Evolutionary conservation across 768 basidiomycete species (phyloP), one percentile per base, ranked within the genome.

Genomic region (Hygrophoropsis aurantiaca): DNA sequence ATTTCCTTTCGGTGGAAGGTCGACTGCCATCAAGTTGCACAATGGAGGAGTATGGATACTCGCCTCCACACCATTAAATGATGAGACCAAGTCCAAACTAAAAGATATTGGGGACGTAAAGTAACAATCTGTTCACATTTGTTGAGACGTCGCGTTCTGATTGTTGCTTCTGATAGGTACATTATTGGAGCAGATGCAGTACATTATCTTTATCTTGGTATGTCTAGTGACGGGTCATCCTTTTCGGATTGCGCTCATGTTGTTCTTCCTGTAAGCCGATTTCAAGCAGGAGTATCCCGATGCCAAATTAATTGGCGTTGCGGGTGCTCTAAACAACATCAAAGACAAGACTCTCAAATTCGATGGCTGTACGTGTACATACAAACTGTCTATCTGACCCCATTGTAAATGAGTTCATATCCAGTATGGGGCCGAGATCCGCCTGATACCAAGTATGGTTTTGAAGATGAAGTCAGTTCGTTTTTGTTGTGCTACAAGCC

Each of bases 1-100:
- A 21, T 55, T 90, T 13, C 88, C 90, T 3, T 69, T 93, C 23
- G 93, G 93, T 1, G 90, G 91, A 16, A 73, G 93, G 37, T 84
- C 89, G 6, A 94, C 91, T 0, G 93, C 90, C 0, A 73, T 94
- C 56, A 80, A 75, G 64, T 72, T 94, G 19, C 66, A 67, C 32
- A 75, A 78, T 41, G 82, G 85, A 30, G 82, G 79, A 11, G 82
- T 94, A 21, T 94, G 89, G 81, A 73, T 93, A 11, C 71, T 91
- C n/a, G 90, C 88, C 0, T 91, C 89, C 1, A 85, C 85, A 7
- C 85, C 87, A 1, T 68, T 90, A 44, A 78, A 80, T 30, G 68
- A 70, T 3, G 80, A 81, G 21, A 91, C 89, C 3, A 84, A 84
- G 58, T 49, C 65, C 3, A 82, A 77, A 37, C 64, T 91, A 8